Conservation (phyloP, 129 eudicot genomes). For the Flaveria bidentis region DNA sequence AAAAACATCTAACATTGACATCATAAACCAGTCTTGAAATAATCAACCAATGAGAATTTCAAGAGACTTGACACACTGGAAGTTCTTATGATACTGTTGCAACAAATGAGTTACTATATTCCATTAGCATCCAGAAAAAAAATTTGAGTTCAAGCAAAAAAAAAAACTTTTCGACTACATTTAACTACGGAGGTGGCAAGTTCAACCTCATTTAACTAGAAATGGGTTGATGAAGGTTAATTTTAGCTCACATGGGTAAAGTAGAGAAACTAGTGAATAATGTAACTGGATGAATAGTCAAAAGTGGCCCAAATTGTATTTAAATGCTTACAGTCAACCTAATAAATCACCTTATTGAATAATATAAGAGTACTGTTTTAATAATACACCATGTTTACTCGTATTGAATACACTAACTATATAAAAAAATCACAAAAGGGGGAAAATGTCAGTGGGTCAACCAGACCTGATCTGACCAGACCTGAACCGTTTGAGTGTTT, state of each 20-base stretch:
- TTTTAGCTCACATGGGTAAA: not conserved
- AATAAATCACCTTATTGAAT: not conserved
- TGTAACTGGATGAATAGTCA: not conserved
- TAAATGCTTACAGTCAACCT: not conserved
- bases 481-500: not conserved
- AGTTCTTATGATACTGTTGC: constrained; percentile 3
- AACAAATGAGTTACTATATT: not conserved
- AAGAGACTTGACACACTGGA: not conserved
- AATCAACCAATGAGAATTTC: not conserved
- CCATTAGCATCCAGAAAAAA: not conserved
- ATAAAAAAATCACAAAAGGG: not conserved
- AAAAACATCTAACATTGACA: not conserved
- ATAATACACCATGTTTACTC: not conserved
- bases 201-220: not conserved
- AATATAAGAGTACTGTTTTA: not conserved
- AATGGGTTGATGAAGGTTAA: not conserved
- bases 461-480: not conserved
- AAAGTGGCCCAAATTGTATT: not conserved
- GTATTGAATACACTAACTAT: not conserved
- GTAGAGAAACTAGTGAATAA: not conserved
- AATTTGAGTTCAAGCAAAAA: not conserved
- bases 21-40: not conserved
- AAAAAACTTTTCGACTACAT: not conserved
- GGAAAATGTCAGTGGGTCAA: not conserved
- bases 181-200: not conserved